Evolutionary conservation across 1,139 yeast species (phyloP), one percentile per base, ranked within the genome.

Genomic region (Protomyces pachydermus): DNA sequence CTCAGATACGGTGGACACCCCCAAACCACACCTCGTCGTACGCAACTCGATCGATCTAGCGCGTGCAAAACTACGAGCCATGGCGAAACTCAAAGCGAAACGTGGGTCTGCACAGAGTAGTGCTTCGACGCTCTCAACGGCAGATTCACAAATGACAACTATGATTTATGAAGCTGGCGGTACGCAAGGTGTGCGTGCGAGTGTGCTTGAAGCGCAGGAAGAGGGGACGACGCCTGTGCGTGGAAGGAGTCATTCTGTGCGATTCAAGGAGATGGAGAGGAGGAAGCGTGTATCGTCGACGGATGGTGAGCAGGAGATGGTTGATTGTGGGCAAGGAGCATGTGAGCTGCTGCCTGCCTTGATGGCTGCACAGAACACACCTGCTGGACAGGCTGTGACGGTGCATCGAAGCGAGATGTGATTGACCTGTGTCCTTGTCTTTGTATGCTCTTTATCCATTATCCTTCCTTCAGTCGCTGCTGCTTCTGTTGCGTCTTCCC

Each of bases 11-110:
- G 23, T 42, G 14, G 48, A 42, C 12, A 20, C 18, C 3, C 48
- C 48, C 48, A 42, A 42, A 28, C 62, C 62, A 37, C 53, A 55
- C 10, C 42, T 58, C 16, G 20, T 42, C 10, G 45, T 55, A 14
- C 62, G 62, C 14, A 58, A 58, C 34, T 58, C 62, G 32, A 58
- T 58, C 35, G 62, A 58, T 23, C 28, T 58, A 16, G 62, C 62
- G 25, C 53, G 54, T 18, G 56, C 54, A 42, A 55, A 34, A 56
- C 62, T n/a, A 14, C n/a, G 23, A 16, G 37, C 28, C 12, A 20
- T 54, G 12, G 25, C 28, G 14, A 45, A 25, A 18, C n/a, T 20
- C 35, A 42, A 25, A 12, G 25, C 8, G 48, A 20, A 28, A 23
- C 34, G 48, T 37, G 18, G 18, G 10, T 39, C 58, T 12, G 20